phyloP scores from a whole-genome alignment of 345 rosid species.

The Turnera subulata region DNA sequence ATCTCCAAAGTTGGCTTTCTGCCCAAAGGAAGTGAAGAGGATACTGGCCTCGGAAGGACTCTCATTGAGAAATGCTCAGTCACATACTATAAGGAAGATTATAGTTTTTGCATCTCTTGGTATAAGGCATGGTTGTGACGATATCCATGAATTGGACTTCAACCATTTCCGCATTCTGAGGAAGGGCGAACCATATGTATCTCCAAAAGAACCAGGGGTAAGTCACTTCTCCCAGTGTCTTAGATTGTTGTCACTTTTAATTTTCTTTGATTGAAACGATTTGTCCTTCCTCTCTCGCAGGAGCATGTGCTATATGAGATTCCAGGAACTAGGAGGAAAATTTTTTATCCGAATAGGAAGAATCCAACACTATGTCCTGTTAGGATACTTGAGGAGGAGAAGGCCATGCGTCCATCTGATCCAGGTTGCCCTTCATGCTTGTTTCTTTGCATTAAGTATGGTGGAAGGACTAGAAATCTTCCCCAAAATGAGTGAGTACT shows the following conservation, averaged over 20 bases:
- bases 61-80: conserved; percentile 41
- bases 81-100: conserved; percentile 56
- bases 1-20: conserved; percentile 45
- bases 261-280: too few relatives aligned
- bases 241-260: too few relatives aligned
- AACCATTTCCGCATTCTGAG: conserved; percentile 46
- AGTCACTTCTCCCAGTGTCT: not conserved
- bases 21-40: conserved; percentile 49
- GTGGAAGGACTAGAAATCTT: conserved; percentile 60
- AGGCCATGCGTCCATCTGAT: conserved; percentile 53
- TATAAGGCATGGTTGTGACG: conserved; percentile 55
- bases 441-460: conserved; percentile 60
- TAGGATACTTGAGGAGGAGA: conserved; percentile 56
- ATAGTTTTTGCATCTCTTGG: conserved; percentile 49
- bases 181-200: conserved; percentile 45
- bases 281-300: conserved; percentile 24
- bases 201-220: conserved; percentile 49
- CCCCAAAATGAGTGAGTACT: conserved; percentile 55
- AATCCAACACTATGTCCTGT: conserved; percentile 53
- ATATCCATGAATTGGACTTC: conserved; percentile 49
- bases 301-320: conserved; percentile 54
- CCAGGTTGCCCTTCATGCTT: conserved; percentile 49
- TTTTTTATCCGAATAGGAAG: conserved; percentile 42
- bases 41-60: conserved; percentile 37
- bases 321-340: conserved; percentile 39